Evolutionary conservation across 495 filamentous ascomycete genomes (phyloP).

Genomic region (Lophium mytilinum): DNA sequence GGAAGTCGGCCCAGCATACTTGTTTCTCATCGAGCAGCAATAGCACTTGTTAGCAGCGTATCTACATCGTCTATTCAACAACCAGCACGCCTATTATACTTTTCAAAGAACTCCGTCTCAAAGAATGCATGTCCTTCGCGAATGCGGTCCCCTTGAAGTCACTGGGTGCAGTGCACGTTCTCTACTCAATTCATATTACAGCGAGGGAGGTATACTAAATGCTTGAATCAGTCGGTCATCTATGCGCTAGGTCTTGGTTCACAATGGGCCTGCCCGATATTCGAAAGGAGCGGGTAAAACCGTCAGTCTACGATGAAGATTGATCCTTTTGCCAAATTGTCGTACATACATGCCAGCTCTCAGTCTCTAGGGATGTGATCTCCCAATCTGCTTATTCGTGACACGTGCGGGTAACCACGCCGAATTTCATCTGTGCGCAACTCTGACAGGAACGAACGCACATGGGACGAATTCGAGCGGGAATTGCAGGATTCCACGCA

Average conservation of each 20-base stretch:
- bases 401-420: constrained; percentile 25
- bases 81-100: constrained; percentile 32
- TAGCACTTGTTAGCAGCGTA: too few relatives aligned
- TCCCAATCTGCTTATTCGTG: constrained; percentile 24
- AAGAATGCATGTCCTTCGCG: constrained; percentile 32
- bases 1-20: too few relatives aligned
- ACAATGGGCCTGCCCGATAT: constrained; percentile 50
- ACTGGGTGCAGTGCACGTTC: constrained; percentile 45
- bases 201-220: constrained; percentile 18
- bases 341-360: constrained; percentile 26
- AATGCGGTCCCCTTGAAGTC: constrained; percentile 48
- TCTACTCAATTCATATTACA: constrained; percentile 56
- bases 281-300: constrained; percentile 51
- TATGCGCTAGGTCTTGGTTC: constrained; percentile 43
- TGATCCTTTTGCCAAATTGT: constrained; percentile 39
- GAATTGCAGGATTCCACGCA: constrained; percentile 38
- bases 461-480: constrained; percentile 39
- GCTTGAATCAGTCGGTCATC: constrained; percentile 40
- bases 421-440: constrained; percentile 12
- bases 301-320: constrained; percentile 39
- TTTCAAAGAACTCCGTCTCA: constrained; percentile 32
- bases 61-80: too few relatives aligned
- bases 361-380: constrained; percentile 17
- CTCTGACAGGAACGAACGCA: constrained; percentile 39
- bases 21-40: too few relatives aligned